Base-by-base conservation (phyloP, 495 filamentous ascomycete genomes). In the Penicillium cataractarum region DNA sequence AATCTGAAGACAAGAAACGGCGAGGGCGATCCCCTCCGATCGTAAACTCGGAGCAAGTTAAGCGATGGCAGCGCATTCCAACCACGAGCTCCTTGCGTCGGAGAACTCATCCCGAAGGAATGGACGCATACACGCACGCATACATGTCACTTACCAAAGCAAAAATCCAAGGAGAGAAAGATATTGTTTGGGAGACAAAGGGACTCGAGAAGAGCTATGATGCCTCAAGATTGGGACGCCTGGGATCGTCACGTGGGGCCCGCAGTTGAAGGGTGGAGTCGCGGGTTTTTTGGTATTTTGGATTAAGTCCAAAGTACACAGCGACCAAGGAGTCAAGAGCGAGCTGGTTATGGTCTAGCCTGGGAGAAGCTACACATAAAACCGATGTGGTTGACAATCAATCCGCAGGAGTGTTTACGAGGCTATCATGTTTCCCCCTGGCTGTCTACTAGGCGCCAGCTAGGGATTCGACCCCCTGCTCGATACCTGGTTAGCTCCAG, bases 231-330 rank as follows among this genome's bases (percentile, higher is more conserved):
- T 42, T 42, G 17, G 54, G n/a, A 33, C 15, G 54, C 54, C 39
- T 40, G 22, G 33, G 58, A 54, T 58, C 52, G 32, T 68, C 66
- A 68, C 66, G 66, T 68, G 66, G 62, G 62, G 58, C 61, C 61
- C 44, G 46, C 51, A 54, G n/a, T 54, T 54, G 42, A 50, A 24
- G 27, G 17, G 63, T 65, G 63, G 63, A 65, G 63, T 51, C 55
- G 27, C 1, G 35, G 17, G n/a, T 19, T 35, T n/a, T 58, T 46
- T 21, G 42, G 42, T 22, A 42, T 13, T 42, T 19, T 42, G 39
- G 39, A 42, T 19, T 4, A 42, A 19, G 42, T 24, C 9, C 7
- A 21, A 46, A 46, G 42, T 21, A 21, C 42, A 39, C 35, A 39
- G 35, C 29, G n/a, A 31, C 7, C 4, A 42, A 21, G 39, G n/a